Evolutionary conservation across 192 early-diverging fungal genomes (phyloP).

Genomic region (Coemansia asiatica): DNA sequence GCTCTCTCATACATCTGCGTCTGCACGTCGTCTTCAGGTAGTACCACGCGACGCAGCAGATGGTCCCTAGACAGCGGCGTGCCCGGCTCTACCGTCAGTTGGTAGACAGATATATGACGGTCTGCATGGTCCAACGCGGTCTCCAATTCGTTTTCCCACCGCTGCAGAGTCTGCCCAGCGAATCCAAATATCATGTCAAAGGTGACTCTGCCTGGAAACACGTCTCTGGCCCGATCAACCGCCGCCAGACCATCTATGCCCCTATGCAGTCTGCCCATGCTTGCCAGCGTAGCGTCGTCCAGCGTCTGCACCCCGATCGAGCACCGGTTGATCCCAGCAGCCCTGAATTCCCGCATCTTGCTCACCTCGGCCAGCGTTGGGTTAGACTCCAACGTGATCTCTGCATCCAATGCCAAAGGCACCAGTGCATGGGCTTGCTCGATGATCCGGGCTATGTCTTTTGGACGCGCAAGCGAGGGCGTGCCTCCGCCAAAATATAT

Average conservation of each 20-base stretch:
- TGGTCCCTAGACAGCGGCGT: constrained; percentile 52
- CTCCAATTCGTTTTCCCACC: constrained; percentile 47
- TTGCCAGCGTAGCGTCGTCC: constrained; percentile 29
- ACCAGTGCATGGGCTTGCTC: constrained; percentile 21
- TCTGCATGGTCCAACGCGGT: constrained; percentile 30
- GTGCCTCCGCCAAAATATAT: constrained; percentile 64
- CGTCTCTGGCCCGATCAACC: constrained; percentile 20
- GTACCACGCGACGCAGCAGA: constrained; percentile 16
- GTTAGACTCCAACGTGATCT: constrained; percentile 58
- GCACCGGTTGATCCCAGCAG: constrained; percentile 53
- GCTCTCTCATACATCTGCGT: constrained; percentile 52
- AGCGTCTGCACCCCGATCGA: constrained; percentile 60
- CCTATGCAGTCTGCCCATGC: constrained; percentile 55
- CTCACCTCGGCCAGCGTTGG: constrained; percentile 37
- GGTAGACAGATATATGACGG: constrained; percentile 57
- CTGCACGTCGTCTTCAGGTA: constrained; percentile 31
- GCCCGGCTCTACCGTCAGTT: constrained; percentile 60
- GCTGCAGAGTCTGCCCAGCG: constrained; percentile 39
- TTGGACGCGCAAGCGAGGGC: constrained; percentile 54
- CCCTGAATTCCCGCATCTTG: constrained; percentile 44
- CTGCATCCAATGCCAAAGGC: constrained; percentile 27
- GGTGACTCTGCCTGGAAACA: constrained; percentile 44
- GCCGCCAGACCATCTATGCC: constrained; percentile 43
- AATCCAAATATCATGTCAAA: constrained; percentile 60
- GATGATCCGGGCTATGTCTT: constrained; percentile 28